Conservation (phyloP, 306 rosid species). For the Pterocarpus macrocarpus region DNA sequence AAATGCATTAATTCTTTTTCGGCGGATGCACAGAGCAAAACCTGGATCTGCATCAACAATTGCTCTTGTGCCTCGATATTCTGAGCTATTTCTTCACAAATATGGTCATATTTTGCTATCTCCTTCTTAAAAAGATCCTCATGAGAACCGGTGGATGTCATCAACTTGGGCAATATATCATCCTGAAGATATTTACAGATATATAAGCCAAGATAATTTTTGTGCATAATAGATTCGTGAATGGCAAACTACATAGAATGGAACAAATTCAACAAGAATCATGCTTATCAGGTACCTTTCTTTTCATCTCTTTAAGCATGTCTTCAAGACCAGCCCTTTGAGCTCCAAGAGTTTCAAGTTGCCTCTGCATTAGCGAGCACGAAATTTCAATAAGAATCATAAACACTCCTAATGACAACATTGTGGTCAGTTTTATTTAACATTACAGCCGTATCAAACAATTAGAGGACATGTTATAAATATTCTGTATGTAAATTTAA, state of each 20-base stretch:
- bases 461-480: conserved; percentile 18
- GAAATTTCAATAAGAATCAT: conserved; percentile 38
- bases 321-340: conserved; percentile 99
- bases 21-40: conserved; percentile 36
- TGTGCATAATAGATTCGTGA: conserved; percentile 31
- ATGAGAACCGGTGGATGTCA: conserved; percentile 96
- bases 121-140: conserved; percentile 98
- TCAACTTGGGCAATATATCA: conserved; percentile 97
- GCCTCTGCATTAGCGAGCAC: conserved; percentile 80
- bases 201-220: conserved; percentile 41
- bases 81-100: conserved; percentile 86
- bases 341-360: conserved; percentile 95
- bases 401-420: conserved; percentile 36
- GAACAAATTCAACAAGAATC: conserved; percentile 16
- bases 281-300: conserved; percentile 68
- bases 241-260: conserved; percentile 20
- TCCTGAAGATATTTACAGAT: conserved; percentile 68
- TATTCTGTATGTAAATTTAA: conserved; percentile 12
- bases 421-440: background rate
- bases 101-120: conserved; percentile 88
- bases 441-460: conserved; percentile 17
- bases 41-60: conserved; percentile 94
- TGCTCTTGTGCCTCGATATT: conserved; percentile 97
- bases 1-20: background rate
- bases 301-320: conserved; percentile 99